phyloP scores from a whole-genome alignment of 192 early-diverging fungal species.

The Coemansia sp. region DNA sequence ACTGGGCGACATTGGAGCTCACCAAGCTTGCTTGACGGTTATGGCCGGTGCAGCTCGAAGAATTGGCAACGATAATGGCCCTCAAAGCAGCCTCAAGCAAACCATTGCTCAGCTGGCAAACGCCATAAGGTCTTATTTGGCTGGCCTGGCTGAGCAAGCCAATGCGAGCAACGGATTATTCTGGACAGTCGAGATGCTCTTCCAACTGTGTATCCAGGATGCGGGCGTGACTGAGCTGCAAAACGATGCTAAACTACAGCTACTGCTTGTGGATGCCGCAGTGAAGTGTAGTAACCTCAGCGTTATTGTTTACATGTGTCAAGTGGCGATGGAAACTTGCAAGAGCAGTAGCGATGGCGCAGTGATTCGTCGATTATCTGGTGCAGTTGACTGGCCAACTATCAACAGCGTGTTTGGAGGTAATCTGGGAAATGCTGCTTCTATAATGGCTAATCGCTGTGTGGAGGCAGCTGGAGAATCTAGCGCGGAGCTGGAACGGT shows the following conservation, averaged over 20 bases:
- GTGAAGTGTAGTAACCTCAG: conserved; percentile 23
- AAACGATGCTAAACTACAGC: not conserved
- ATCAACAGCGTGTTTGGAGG: conserved; percentile 7
- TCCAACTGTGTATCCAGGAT: conserved; percentile 15
- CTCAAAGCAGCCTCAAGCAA: not conserved
- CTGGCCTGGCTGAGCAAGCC: no score
- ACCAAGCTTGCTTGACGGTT: not conserved
- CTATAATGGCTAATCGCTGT: not conserved
- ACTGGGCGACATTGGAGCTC: no score
- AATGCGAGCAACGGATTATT: conserved; percentile 3
- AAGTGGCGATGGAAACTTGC: conserved; percentile 1
- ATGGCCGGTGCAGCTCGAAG: conserved; percentile 11
- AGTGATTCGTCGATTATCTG: not conserved
- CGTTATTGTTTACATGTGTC: conserved; percentile 24
- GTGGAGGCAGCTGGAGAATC: not conserved
- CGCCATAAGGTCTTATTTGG: no score
- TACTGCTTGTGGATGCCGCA: conserved; percentile 32
- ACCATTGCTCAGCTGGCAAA: no score
- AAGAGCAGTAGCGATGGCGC: conserved; percentile 4
- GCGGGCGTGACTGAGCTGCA: conserved; percentile 1
- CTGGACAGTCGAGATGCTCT: conserved; percentile 39
- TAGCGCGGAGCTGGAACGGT: not conserved
- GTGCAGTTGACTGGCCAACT: conserved; percentile 1
- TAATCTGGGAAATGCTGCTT: conserved; percentile 7
- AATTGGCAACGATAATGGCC: conserved; percentile 10